Evolutionary conservation across 2,329 filamentous ascomycete genomes (phyloP), one percentile per base, ranked within the genome.

Genomic region (Cadophora sp.): DNA sequence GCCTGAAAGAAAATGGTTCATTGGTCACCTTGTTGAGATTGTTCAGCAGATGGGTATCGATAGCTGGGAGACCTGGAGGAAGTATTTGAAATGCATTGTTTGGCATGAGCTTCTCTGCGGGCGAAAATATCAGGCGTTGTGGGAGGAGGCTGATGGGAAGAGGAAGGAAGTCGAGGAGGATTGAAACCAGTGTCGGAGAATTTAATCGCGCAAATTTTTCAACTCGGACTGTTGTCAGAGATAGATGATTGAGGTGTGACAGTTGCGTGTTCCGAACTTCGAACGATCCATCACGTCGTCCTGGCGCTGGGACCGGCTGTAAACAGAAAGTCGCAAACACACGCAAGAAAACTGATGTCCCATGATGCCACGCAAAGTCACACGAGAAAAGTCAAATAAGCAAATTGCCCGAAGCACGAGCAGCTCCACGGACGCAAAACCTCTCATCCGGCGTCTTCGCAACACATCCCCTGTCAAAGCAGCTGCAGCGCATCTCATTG

Each of bases 1-100:
- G 67, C 69, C n/a, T 60, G 68, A 58, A 56, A 64, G 51, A 37
- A 34, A 37, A 48, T 72, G 69, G 71, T 71, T 72, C 26, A 65
- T 67, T 1, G 56, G 58, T 9, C 64, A 69, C 62, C 26, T 71
- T 6, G 67, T 34, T 3, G 66, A 69, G 29, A 58, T 71, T 40
- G 48, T 40, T 4, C 50, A 67, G 24, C 51, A 66, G 26, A 66
- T 71, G 67, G 58, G 46, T 0, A 64, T 69, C 22, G 9, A 19
- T 19, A 56, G 7, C 6, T 72, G 69, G 67, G 53, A 67, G 8
- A 67, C 9, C 56, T 68, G 65, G 69, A 64, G 48, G 51, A 43
- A 5, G 9, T n/a, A 40, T 55, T 69, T 16, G 34, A 62, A 14
- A 55, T 29, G n/a, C 46, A 50, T n/a, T 56, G 71, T 29, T 67